Evolutionary conservation across 2,329 filamentous ascomycete genomes (phyloP).

Genomic region (Ambrosiella cleistominuta): DNA sequence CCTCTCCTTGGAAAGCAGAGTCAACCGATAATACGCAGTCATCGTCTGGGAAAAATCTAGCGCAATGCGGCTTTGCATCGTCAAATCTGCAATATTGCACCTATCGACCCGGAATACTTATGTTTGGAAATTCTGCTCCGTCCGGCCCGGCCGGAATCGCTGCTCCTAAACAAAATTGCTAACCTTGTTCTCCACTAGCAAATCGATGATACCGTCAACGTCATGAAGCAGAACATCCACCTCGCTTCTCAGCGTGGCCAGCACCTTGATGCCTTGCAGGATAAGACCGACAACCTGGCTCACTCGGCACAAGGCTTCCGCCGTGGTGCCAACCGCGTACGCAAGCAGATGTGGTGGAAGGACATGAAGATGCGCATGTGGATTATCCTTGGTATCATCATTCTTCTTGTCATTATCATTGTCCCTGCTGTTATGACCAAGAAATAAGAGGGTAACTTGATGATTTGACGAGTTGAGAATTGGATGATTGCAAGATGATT

Average conservation of each 20-base stretch:
- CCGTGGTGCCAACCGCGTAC: constrained; percentile 84
- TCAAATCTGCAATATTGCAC: no score
- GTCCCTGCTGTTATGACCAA: constrained; percentile 58
- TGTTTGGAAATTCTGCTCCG: no score
- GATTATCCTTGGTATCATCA: constrained; percentile 75
- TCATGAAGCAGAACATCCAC: constrained; percentile 96
- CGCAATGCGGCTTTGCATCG: no score
- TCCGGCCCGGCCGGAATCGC: no score
- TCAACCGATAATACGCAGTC: no score
- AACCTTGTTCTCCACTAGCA: constrained; percentile 38
- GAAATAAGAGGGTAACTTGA: background rate
- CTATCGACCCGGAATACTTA: no score
- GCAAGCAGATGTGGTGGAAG: constrained; percentile 99
- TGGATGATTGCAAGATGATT: background rate
- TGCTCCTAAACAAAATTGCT: no score
- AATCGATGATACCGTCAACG: constrained; percentile 90
- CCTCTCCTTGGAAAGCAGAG: no score
- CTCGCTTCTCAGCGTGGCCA: constrained; percentile 89
- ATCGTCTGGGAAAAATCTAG: no score
- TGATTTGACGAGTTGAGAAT: background rate
- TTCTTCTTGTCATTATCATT: constrained; percentile 85
- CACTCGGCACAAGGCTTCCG: constrained; percentile 89
- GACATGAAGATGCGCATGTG: constrained; percentile 99
- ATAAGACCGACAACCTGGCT: constrained; percentile 89
- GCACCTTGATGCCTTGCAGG: constrained; percentile 69